Conservation (phyloP, 2,329 filamentous ascomycete genomes). For the Microsporum canis region DNA sequence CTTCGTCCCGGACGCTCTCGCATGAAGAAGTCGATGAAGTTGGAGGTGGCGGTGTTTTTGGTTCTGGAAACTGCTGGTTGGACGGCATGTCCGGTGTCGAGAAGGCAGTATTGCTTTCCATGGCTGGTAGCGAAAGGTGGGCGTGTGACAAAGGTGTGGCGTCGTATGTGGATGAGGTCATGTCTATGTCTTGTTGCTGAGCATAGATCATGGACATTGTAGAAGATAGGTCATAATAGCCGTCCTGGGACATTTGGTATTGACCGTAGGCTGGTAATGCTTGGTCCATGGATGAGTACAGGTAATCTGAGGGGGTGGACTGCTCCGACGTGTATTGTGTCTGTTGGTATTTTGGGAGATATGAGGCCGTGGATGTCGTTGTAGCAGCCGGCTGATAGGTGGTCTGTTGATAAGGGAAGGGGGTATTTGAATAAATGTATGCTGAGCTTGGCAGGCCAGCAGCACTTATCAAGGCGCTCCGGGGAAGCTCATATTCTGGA, state of each 20-base stretch:
- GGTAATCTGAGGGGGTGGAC: neutral
- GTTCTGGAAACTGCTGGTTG: conserved; percentile 25
- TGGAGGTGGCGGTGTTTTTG: conserved; percentile 13
- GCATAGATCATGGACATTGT: neutral
- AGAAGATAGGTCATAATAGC: neutral
- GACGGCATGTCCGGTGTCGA: conserved; percentile 31
- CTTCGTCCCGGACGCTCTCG: conserved; percentile 47
- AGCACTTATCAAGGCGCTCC: conserved; percentile 1
- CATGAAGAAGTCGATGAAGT: conserved; percentile 15
- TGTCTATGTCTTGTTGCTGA: neutral
- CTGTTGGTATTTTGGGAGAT: neutral
- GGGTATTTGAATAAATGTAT: neutral
- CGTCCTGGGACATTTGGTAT: neutral
- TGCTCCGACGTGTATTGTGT: neutral
- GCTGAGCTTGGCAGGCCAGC: neutral
- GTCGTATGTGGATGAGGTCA: neutral
- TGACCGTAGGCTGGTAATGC: neutral
- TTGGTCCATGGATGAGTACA: neutral
- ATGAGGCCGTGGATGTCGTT: neutral
- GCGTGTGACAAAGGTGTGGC: neutral
- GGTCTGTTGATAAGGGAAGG: neutral
- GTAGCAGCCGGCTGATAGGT: neutral
- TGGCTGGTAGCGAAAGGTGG: neutral
- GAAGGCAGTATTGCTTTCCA: conserved; percentile 20
- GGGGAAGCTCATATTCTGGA: neutral